Base-by-base conservation (phyloP, 1,284 basidiomycete species). In the Malassezia caprae region DNA sequence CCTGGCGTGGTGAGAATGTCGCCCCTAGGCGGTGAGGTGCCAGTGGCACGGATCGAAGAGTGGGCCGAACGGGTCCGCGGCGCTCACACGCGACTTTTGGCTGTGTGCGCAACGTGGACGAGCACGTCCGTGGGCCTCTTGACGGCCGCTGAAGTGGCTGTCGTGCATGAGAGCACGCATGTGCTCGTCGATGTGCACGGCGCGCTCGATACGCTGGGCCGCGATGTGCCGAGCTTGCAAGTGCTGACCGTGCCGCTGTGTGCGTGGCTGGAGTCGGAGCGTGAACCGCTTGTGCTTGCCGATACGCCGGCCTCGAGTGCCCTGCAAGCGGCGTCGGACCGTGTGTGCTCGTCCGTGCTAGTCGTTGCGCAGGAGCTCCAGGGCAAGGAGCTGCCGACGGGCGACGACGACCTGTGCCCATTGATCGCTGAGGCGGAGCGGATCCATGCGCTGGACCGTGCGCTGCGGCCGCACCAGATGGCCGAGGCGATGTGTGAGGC, bases 361-460 rank as follows among this genome's bases (percentile, higher is more conserved):
- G 62, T 72, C 41, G 62, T 73, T 21, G 66, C 65, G 15, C 71
- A 73, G 50, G 69, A 71, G 15, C 32, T 72, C 8, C 60, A 53
- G n/a, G 24, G 17, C 8, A 24, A 24, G 28, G 21, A n/a, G 27
- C 34, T 27, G 5, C 15, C 21, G 7, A 21, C 43, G 17, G 19
- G 8, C 7, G 27, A 24, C 23, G 52, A 48, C 17, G n/a, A 21
- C 4, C 37, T 42, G 12, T 39, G 17, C 32, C 45, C 21, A 5
- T 2, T 57, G 8, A 7, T 40, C 3, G 40, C 34, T 11, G 49
- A 57, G 19, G 7, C 28, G 0, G 31, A 44, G 23, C 49, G 49
- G 8, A 11, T 48, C 2, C 30, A 42, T 6, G 15, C 23, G 5
- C 12, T 52, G 24, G 44, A 52, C 23, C 55, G 55, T n/a, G 26